Conservation (phyloP, 2,329 filamentous ascomycete species). For the Thermothelomyces thermophilus region DNA sequence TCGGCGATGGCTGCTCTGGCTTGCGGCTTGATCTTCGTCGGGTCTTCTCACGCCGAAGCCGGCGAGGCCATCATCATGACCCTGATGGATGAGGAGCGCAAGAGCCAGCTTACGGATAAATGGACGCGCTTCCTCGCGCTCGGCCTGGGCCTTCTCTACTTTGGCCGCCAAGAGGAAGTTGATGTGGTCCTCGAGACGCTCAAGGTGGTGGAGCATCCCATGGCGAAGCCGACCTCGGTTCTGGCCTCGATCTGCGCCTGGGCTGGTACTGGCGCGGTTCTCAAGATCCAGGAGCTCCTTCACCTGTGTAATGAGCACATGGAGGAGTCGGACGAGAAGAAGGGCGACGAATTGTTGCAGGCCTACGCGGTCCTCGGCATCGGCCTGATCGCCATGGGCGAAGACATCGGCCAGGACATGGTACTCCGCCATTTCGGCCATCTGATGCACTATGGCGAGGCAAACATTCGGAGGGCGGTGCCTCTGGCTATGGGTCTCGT, state of each 20-base stretch:
- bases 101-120: constrained; percentile 89
- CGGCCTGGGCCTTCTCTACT: constrained; percentile 87
- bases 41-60: constrained; percentile 84
- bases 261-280: constrained; percentile 92
- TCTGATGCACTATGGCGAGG: constrained; percentile 97
- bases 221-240: constrained; percentile 92
- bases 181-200: constrained; percentile 95
- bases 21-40: constrained; percentile 85
- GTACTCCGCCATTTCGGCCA: constrained; percentile 95
- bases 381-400: constrained; percentile 92
- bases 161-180: constrained; percentile 96
- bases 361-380: constrained; percentile 93
- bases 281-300: constrained; percentile 94
- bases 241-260: constrained; percentile 95
- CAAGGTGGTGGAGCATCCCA: constrained; percentile 94
- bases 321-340: constrained; percentile 89
- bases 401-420: constrained; percentile 98
- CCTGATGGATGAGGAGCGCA: constrained; percentile 86
- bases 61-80: constrained; percentile 89
- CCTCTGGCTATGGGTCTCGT: constrained; percentile 94
- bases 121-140: constrained; percentile 97
- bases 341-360: constrained; percentile 90
- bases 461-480: constrained; percentile 94
- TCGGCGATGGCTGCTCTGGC: constrained; percentile 93
- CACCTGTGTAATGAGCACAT: constrained; percentile 98